phyloP scores from a whole-genome alignment of 306 rosid species.

The Macrotyloma uniflorum region DNA sequence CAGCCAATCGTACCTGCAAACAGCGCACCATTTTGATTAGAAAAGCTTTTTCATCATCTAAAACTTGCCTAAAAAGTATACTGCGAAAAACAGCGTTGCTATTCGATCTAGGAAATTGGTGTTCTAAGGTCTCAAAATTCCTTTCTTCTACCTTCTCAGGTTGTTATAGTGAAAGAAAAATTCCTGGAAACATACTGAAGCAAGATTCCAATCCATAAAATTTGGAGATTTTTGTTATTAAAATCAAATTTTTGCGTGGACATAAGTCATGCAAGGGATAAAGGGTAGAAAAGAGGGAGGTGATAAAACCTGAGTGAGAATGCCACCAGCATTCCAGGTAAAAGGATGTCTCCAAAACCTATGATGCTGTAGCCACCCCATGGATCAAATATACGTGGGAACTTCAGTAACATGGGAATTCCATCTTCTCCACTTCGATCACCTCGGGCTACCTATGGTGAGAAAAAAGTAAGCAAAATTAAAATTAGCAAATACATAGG shows the following conservation, averaged over 20 bases:
- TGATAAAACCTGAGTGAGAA: conserved; percentile 83
- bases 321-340: conserved; percentile 91
- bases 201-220: conserved; percentile 28
- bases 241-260: not conserved
- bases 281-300: not conserved
- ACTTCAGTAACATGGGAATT: conserved; percentile 93
- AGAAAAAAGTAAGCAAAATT: conserved; percentile 7
- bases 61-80: conserved; percentile 9
- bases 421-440: conserved; percentile 95
- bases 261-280: conserved; percentile 33
- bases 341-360: conserved; percentile 94
- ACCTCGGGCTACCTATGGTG: conserved; percentile 83
- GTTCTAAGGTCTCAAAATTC: conserved; percentile 5
- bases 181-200: not conserved
- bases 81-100: not conserved
- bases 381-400: conserved; percentile 90
- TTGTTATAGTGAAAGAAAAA: not conserved
- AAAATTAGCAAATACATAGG: conserved; percentile 25
- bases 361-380: conserved; percentile 99
- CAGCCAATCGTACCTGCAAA: conserved; percentile 88
- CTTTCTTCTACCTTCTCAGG: not conserved
- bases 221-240: not conserved
- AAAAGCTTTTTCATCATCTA: conserved; percentile 13
- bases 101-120: not conserved
- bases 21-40: not conserved